Evolutionary conservation across 208 protist genomes (phyloP), one percentile per base, ranked within the genome.

Genomic region (Leishmania braziliensis): DNA sequence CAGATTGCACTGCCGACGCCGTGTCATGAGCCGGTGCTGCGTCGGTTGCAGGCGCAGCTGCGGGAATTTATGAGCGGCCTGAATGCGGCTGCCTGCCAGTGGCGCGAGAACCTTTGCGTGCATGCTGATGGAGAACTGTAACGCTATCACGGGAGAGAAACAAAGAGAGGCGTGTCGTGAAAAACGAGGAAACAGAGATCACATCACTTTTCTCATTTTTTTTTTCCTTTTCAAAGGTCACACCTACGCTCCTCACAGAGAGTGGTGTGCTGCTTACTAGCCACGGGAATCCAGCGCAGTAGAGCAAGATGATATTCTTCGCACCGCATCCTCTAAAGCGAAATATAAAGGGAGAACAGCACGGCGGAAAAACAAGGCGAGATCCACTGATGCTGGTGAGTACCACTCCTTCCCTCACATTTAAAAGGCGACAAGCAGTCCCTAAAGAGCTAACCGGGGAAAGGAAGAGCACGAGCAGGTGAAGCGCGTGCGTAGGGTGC

Each of bases 1-100:
- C 26, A 98, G 68, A 26, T 81, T 60, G 60, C 82, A 89, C 48
- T 90, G 88, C 9, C 89, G 87, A 71, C 91, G 82, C 36, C 85
- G 85, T 1, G 89, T 91, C 20, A 98, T 70, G 51, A 75, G 60
- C n/a, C 78, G 72, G 71, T 92, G 86, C 73, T 92, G 72, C 26
- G 76, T 75, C 14, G 89, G 74, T 12, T 84, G 75, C 36, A 98
- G 87, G 26, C 85, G 86, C 43, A 98, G 75, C 65, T 95, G 92
- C 12, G 95, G 95, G 78, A 98, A 97, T 77, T 91, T 96, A 63
- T 90, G 83, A 29, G 91, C 90, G 1, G 95, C 85, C 66, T 79
- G 65, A 56, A 97, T 79, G 0, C 92, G 87, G 73, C 84, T 86
- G 23, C 82, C 79, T 36, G 92, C 60, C 46, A 98, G 80, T 29